These are phyloP conservation scores for Aegle marmelos DNA, from an alignment of 345 rosid species.

Conservation along the genomic window DNA sequence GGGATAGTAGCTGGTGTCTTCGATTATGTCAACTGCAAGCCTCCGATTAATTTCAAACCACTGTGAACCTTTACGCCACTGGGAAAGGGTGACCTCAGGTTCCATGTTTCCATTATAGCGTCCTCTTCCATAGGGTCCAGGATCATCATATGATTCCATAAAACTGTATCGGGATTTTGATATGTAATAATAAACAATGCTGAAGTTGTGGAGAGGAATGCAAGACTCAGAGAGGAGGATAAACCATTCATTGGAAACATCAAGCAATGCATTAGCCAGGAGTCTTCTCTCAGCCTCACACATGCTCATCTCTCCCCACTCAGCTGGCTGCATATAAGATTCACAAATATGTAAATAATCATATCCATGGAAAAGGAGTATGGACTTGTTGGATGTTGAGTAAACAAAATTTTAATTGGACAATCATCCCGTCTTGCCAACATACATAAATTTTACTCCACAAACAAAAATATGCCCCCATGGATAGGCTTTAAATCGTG, in stretches of 20 bases:
- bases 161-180: slow-evolving; percentile 64
- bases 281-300: slow-evolving; percentile 94
- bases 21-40: slow-evolving; percentile 60
- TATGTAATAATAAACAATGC: slow-evolving; percentile 57
- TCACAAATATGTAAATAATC: neutral
- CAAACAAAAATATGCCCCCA: neutral
- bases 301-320: slow-evolving; percentile 97
- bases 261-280: slow-evolving; percentile 82
- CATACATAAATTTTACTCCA: too few species aligned
- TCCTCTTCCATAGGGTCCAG: slow-evolving; percentile 78
- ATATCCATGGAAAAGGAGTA: neutral
- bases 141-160: slow-evolving; percentile 76
- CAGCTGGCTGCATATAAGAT: slow-evolving; percentile 48
- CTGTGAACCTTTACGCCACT: slow-evolving; percentile 97
- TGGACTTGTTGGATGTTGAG: neutral
- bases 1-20: slow-evolving; percentile 67
- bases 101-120: slow-evolving; percentile 57
- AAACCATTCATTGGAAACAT: slow-evolving; percentile 86
- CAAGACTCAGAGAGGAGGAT: slow-evolving; percentile 84
- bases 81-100: slow-evolving; percentile 63
- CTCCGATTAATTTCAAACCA: slow-evolving; percentile 79
- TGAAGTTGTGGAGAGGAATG: slow-evolving; percentile 76
- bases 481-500: neutral
- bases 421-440: neutral
- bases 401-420: neutral